phyloP scores from a whole-genome alignment of 257 asterid species.

The Nicotiana undulata region DNA sequence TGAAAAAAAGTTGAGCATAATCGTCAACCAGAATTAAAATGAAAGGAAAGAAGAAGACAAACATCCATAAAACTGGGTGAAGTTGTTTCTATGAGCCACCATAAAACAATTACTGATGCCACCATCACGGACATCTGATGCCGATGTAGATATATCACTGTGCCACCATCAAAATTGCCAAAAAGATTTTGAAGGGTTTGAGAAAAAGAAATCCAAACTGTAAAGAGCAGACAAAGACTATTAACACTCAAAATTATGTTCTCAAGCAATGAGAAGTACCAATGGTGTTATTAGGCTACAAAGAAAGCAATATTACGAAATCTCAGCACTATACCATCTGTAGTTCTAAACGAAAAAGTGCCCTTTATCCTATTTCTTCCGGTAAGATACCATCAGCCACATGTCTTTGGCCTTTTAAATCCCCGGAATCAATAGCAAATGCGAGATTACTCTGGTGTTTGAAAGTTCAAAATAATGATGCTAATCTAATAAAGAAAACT shows the following conservation, averaged over 20 bases:
- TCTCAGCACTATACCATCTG: not conserved
- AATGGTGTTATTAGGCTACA: not conserved
- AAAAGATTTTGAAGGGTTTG: not conserved
- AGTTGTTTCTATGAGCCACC: not conserved
- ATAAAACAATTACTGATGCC: not conserved
- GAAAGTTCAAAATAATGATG: not conserved
- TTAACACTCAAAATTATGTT: not conserved
- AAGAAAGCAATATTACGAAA: not conserved
- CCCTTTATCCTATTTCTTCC: not conserved
- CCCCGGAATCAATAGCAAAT: not conserved
- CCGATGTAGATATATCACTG: not conserved
- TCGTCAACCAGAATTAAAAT: not conserved
- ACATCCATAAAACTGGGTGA: not conserved
- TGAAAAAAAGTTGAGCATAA: not conserved
- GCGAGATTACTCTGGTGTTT: not conserved
- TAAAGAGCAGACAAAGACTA: not conserved
- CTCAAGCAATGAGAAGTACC: not conserved
- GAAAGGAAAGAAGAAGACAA: not conserved
- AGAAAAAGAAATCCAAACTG: not conserved
- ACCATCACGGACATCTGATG: not conserved
- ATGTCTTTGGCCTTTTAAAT: not conserved
- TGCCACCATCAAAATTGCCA: not conserved
- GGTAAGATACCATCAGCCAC: not conserved
- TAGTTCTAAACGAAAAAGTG: not conserved
- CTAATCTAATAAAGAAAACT: not conserved